Conservation (phyloP, 306 rosid genomes). For the Fagus crenata region DNA sequence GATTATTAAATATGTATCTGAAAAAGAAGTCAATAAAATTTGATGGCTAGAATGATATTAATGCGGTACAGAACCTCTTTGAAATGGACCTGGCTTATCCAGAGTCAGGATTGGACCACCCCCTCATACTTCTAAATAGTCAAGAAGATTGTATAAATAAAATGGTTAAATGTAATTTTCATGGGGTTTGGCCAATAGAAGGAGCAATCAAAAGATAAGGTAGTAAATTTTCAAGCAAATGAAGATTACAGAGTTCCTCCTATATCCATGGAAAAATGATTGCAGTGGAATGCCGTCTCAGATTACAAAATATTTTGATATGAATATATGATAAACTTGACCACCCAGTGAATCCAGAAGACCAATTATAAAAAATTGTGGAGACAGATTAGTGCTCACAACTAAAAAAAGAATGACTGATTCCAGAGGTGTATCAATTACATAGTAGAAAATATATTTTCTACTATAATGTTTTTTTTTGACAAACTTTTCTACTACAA, state of each 20-base stretch:
- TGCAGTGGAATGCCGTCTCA: background rate
- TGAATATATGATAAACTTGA: background rate
- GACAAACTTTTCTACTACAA: too few species aligned
- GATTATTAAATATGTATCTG: too few species aligned
- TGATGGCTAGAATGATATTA: background rate
- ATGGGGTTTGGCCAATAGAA: constrained; percentile 1
- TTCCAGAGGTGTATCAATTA: background rate
- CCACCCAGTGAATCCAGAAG: background rate
- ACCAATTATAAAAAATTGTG: background rate
- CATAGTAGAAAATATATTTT: background rate
- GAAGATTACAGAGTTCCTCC: background rate
- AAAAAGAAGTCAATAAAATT: constrained; percentile 1
- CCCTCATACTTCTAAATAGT: background rate
- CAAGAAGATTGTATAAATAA: background rate
- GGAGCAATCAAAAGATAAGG: background rate
- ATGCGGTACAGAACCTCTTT: background rate
- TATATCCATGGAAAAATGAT: background rate
- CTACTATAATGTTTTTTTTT: too few species aligned
- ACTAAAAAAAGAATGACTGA: background rate
- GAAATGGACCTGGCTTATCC: background rate
- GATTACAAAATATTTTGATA: background rate
- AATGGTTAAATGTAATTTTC: background rate
- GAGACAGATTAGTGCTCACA: background rate
- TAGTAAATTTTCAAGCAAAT: constrained; percentile 8
- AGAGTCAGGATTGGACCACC: background rate